Evolutionary conservation across 768 basidiomycete species (phyloP).

Genomic region (Lentinula detonsa): DNA sequence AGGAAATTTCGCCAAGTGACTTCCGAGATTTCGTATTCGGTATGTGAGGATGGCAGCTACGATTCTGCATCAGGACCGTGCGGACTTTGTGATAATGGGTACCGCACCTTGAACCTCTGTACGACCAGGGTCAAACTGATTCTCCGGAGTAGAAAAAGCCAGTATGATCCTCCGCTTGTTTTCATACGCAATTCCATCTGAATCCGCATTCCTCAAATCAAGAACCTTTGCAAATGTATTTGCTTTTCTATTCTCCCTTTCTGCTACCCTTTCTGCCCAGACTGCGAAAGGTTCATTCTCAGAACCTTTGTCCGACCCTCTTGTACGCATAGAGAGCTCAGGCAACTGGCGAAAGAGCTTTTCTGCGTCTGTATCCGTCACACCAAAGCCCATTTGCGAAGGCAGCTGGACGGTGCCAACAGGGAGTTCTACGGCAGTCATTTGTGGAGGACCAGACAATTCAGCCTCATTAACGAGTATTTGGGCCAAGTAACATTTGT

Average conservation of each 20-base stretch:
- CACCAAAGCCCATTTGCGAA: slow-evolving; percentile 54
- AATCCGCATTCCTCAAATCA: slow-evolving; percentile 85
- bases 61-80: not conserved
- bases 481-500: slow-evolving; percentile 56
- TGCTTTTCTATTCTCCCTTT: slow-evolving; percentile 38
- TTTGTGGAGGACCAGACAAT: slow-evolving; percentile 23
- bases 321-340: slow-evolving; percentile 32
- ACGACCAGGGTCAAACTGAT: slow-evolving; percentile 70
- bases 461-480: slow-evolving; percentile 51
- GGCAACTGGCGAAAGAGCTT: slow-evolving; percentile 69
- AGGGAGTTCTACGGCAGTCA: slow-evolving; percentile 18
- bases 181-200: slow-evolving; percentile 79
- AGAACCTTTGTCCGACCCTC: slow-evolving; percentile 1
- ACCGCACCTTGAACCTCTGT: slow-evolving; percentile 85
- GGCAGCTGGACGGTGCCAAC: slow-evolving; percentile 44
- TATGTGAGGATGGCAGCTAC: slow-evolving; percentile 84
- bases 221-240: slow-evolving; percentile 60
- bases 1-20: slow-evolving; percentile 61
- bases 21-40: slow-evolving; percentile 78
- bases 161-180: slow-evolving; percentile 75
- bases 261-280: slow-evolving; percentile 17
- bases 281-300: slow-evolving; percentile 15
- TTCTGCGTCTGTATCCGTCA: slow-evolving; percentile 51
- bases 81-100: slow-evolving; percentile 1
- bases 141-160: slow-evolving; percentile 69